These are phyloP conservation scores for Camellia sinensis DNA, from an alignment of 148 eudicot genomes.

Conservation along the genomic window DNA sequence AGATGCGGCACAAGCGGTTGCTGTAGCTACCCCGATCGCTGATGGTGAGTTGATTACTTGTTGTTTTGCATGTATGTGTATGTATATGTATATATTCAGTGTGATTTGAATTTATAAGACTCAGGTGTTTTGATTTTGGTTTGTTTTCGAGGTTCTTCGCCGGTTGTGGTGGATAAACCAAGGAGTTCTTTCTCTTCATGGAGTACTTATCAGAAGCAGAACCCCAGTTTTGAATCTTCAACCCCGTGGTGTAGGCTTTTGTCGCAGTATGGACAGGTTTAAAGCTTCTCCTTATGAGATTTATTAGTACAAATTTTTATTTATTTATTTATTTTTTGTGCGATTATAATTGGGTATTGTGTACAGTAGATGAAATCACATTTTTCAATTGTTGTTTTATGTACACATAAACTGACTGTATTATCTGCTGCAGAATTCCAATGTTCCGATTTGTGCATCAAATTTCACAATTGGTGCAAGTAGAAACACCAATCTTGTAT, in stretches of 20 bases:
- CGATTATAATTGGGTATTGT: not conserved
- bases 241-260: slow-evolving; percentile 86
- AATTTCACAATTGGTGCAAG: slow-evolving; percentile 66
- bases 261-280: slow-evolving; percentile 64
- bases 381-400: not conserved
- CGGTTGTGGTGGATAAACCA: slow-evolving; percentile 36
- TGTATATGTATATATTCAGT: too few relatives aligned
- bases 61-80: not conserved
- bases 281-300: not conserved
- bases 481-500: slow-evolving; percentile 44
- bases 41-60: slow-evolving; percentile 31
- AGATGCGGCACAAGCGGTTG: slow-evolving; percentile 26
- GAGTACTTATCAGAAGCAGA: slow-evolving; percentile 40
- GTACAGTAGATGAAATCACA: too few relatives aligned
- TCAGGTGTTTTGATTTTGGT: not conserved
- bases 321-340: not conserved
- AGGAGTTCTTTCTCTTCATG: slow-evolving; percentile 43
- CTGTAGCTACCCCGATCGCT: slow-evolving; percentile 37
- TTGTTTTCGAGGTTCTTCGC: slow-evolving; percentile 32
- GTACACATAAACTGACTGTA: not conserved
- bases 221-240: slow-evolving; percentile 33
- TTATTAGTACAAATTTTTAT: too few relatives aligned
- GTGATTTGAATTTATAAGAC: not conserved
- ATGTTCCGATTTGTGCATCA: slow-evolving; percentile 38
- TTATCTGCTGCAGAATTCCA: slow-evolving; percentile 53